Conservation (phyloP, 345 rosid genomes). For the Durio zibethinus region DNA sequence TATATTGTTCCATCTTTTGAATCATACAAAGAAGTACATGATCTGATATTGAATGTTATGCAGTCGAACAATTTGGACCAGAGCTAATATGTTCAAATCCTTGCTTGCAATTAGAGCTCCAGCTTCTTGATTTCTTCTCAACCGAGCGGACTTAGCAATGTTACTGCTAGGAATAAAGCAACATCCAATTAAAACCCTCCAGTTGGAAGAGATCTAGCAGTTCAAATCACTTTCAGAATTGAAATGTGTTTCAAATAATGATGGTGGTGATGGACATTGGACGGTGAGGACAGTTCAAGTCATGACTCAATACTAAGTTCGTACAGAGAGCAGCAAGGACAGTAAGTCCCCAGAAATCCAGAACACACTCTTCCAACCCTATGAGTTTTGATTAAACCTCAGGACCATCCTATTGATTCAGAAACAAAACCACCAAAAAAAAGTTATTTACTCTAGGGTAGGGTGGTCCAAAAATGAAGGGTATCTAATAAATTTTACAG, state of each 20-base stretch:
- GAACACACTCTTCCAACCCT: background rate
- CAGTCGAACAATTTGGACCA: background rate
- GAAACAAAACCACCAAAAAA: background rate
- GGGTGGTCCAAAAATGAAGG: constrained; percentile 27
- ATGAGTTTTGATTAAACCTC: background rate
- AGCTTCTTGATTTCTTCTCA: background rate
- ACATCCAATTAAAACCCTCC: background rate
- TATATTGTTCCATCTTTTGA: too few relatives aligned
- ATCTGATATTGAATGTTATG: background rate
- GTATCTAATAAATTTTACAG: background rate
- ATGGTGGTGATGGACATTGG: background rate
- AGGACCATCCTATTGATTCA: constrained; percentile 10
- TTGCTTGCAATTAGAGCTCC: background rate
- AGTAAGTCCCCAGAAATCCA: background rate
- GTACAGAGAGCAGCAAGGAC: background rate
- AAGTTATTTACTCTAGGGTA: background rate
- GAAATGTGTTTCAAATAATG: background rate
- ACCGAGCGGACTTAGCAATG: background rate
- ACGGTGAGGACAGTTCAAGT: background rate
- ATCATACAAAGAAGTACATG: background rate
- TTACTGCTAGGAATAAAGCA: background rate
- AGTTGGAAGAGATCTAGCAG: background rate
- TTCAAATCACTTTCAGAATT: background rate
- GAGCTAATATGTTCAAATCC: background rate
- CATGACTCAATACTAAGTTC: background rate